Evolutionary conservation across 176 grass and related monocot species (phyloP), one percentile per base, ranked within the genome.

Genomic region (Dendrocalamus sinicus): DNA sequence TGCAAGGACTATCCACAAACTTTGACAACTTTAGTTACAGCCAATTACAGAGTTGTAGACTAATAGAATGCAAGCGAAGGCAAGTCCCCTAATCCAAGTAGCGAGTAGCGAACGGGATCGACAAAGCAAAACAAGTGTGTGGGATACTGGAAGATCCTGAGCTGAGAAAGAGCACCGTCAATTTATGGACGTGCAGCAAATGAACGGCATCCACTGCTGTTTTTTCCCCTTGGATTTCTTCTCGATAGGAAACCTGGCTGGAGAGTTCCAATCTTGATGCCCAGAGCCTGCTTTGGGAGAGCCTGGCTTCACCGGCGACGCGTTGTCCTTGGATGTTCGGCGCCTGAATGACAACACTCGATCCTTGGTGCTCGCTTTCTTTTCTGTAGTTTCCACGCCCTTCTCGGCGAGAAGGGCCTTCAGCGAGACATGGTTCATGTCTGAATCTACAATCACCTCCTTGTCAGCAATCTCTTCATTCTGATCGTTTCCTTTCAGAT

Each of bases 241-340:
- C 70, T 80, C 72, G 0, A 57, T 67, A 0, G 89, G 89, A 45
- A 94, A 64, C 87, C 92, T 89, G 2, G 89, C 92, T 2, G 90
- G 89, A 15, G 89, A 94, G 74, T 91, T 91, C 92, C 87, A 94
- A 58, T 92, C 90, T 50, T 82, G 85, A 46, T 89, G 81, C 82
- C 60, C 87, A 15, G 87, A 75, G 51, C 67, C 77, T 11, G 46
- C 76, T 28, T 76, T 86, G 4, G 79, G 80, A 16, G 71, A 83
- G 6, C 63, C 70, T 8, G 92, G 63, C 62, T 72, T 89, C 57
- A 8, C 45, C 0, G 80, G 72, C 4, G 72, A 78, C 9, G 17
- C 64, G 8, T 52, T 72, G 44, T 88, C 89, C 44, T 83, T 84
- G 0, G 71, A 87, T 4, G 48, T 47, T 26, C 72, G 51, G 23